phyloP scores from a whole-genome alignment of 2,329 filamentous ascomycete genomes.

The Talaromyces sp. region DNA sequence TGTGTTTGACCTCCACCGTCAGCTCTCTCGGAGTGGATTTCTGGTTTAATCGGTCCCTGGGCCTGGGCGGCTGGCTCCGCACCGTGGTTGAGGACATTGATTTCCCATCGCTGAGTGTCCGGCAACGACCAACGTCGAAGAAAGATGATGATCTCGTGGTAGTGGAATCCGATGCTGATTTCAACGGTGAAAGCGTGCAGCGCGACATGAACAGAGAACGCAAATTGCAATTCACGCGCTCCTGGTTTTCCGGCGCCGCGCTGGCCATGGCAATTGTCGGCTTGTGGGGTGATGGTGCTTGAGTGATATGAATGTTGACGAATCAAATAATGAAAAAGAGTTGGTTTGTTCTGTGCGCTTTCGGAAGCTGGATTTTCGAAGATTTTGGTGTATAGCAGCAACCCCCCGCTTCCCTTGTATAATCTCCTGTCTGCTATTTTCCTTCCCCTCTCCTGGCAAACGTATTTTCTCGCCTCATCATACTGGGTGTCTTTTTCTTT shows the following conservation, averaged over 20 bases:
- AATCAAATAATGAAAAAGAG: not conserved
- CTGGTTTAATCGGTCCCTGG: conserved; percentile 64
- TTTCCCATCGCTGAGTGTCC: conserved; percentile 13
- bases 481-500: not conserved
- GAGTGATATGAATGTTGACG: conserved; percentile 9
- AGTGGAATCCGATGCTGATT: conserved; percentile 31
- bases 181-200: conserved; percentile 43
- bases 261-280: conserved; percentile 43
- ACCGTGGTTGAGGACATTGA: conserved; percentile 39
- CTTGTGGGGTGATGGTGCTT: conserved; percentile 41
- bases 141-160: conserved; percentile 34
- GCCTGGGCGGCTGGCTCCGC: conserved; percentile 33
- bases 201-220: conserved; percentile 39
- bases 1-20: conserved; percentile 55
- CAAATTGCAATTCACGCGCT: conserved; percentile 31
- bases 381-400: not conserved
- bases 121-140: conserved; percentile 15
- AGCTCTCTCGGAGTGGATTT: conserved; percentile 55
- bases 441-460: not conserved
- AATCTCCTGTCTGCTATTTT: not conserved
- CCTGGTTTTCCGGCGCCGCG: conserved; percentile 35
- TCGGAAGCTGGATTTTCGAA: conserved; percentile 11
- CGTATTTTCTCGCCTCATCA: not conserved
- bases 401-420: conserved; percentile 6
- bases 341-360: not conserved